Evolutionary conservation across 2,329 filamentous ascomycete genomes (phyloP).

Genomic region (Harringtonia aguacate): DNA sequence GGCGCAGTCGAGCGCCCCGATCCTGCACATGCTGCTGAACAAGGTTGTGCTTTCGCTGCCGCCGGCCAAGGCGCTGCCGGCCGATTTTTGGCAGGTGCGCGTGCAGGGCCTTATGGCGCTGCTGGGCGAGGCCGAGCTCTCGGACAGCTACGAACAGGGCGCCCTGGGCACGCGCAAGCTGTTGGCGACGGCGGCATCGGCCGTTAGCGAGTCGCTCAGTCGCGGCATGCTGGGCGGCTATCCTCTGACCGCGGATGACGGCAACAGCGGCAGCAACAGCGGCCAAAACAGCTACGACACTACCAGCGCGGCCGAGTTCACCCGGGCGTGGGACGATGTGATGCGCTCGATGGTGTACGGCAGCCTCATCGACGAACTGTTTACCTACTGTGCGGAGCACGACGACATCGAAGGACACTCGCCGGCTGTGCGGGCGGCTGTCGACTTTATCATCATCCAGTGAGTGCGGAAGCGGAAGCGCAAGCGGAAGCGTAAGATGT

Average conservation of each 20-base stretch:
- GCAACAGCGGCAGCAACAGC: neutral
- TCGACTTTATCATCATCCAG: constrained; percentile 61
- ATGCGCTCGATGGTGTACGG: constrained; percentile 59
- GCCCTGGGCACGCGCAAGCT: constrained; percentile 64
- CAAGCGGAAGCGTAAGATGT: no score
- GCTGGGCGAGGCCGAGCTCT: constrained; percentile 58
- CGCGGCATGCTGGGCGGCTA: constrained; percentile 56
- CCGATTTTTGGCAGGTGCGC: constrained; percentile 55
- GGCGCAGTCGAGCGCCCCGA: constrained; percentile 41
- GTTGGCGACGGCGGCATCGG: constrained; percentile 59
- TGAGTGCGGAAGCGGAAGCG: no score
- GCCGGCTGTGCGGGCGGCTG: constrained; percentile 48
- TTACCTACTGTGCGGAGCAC: constrained; percentile 48
- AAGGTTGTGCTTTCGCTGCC: constrained; percentile 56
- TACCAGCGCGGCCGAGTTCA: constrained; percentile 47
- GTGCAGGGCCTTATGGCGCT: constrained; percentile 49
- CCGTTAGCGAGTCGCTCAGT: constrained; percentile 58
- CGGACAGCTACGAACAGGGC: constrained; percentile 75
- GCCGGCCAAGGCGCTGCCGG: constrained; percentile 50
- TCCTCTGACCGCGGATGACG: constrained; percentile 13
- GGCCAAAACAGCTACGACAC: constrained; percentile 38
- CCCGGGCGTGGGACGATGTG: constrained; percentile 55
- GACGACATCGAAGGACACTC: constrained; percentile 54
- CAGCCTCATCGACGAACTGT: constrained; percentile 52
- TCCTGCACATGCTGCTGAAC: constrained; percentile 58